Evolutionary conservation across 768 basidiomycete genomes (phyloP).

Genomic region (Rhodosporidiobolus odoratus): DNA sequence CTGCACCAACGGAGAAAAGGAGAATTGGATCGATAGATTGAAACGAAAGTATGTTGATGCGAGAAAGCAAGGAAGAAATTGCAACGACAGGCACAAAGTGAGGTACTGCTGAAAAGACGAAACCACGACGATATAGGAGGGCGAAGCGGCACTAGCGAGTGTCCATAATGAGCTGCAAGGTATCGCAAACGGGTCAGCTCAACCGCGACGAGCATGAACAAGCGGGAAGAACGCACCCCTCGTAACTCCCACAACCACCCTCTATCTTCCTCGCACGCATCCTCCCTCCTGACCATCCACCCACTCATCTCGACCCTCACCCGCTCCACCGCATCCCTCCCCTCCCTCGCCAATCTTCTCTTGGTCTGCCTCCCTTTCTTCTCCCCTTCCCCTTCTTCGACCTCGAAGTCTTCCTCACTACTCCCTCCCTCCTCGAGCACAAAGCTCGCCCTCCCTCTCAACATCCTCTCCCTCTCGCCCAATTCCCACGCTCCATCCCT

Average conservation of each 20-base stretch:
- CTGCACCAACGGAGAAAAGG: no score
- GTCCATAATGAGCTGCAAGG: slow-evolving; percentile 22
- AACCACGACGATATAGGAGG: neutral
- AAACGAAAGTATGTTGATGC: no score
- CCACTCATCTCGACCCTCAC: slow-evolving; percentile 2
- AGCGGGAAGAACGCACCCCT: slow-evolving; percentile 2
- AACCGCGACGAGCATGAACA: neutral
- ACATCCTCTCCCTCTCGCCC: slow-evolving; percentile 33
- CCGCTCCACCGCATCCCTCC: slow-evolving; percentile 13
- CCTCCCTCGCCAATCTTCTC: slow-evolving; percentile 23
- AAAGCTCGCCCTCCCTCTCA: slow-evolving; percentile 35
- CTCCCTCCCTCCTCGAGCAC: slow-evolving; percentile 28
- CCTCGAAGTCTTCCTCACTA: neutral
- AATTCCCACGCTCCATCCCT: slow-evolving; percentile 25
- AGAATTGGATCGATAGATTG: no score
- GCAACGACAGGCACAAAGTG: neutral
- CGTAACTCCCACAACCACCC: slow-evolving; percentile 30
- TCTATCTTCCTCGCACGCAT: slow-evolving; percentile 3
- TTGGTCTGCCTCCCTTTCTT: slow-evolving; percentile 16
- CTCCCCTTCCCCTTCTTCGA: neutral
- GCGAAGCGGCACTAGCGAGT: neutral
- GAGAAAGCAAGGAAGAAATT: no score
- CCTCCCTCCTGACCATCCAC: slow-evolving; percentile 4
- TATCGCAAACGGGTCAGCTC: neutral
- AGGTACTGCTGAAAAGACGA: neutral